Evolutionary conservation across 495 filamentous ascomycete species (phyloP), one percentile per base, ranked within the genome.

Genomic region (Penicillium roqueforti): DNA sequence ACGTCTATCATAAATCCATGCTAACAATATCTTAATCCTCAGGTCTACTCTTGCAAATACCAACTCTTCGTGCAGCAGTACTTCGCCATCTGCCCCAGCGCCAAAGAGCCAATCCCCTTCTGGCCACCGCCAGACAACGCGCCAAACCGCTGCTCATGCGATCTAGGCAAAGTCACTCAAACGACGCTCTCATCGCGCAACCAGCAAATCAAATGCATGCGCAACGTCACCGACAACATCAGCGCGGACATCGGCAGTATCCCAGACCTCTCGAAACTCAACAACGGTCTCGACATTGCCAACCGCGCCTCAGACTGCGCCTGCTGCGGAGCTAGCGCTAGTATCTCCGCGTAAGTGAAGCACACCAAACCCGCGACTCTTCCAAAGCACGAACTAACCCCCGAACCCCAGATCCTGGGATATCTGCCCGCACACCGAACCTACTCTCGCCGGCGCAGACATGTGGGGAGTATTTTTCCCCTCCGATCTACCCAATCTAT

Each of bases 1-100:
- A 34, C n/a, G 13, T 16, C 14, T 36, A 36, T 3, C 5, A 36
- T n/a, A 7, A 8, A 6, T 6, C 32, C 6, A 16, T 36, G 14
- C 40, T 42, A 25, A 42, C 10, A 25, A 14, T 14, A 3, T 3
- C 1, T 11, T 3, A 1, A 11, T 4, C 5, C 37, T 13, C 38
- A 67, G 64, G 64, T 67, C 38, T 70, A 70, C 51, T 70, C 67
- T 18, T 70, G 67, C 57, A 61, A 66, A 52, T 70, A 70, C 54
- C 67, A 70, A 43, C 66, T 62, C 51, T 66, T 70, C 47, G 53
- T 70, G 14, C 63, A 67, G 20, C 58, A 66, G 45, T 70, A 70
- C 51, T 63, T 61, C 50, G 53, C 62, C 41, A 47, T 67, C n/a
- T 67, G 64, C 58, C 65, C 60, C 16, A 64, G 51, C 23, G 60